Conservation (phyloP, 2,329 filamentous ascomycete species). For the Phialophora tarda region DNA sequence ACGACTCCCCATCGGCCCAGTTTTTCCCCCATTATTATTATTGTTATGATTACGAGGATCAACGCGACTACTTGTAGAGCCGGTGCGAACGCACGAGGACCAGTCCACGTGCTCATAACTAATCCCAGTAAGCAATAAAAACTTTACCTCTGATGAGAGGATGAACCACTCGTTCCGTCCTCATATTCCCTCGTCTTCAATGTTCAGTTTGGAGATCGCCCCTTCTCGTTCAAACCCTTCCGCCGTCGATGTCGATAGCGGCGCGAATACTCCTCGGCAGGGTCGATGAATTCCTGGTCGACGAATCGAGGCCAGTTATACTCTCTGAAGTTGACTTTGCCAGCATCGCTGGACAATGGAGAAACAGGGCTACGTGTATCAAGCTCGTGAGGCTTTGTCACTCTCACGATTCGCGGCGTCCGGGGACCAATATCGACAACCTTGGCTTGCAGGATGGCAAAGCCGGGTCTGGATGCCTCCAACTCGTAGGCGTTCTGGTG, state of each 20-base stretch:
- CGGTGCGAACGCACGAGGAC: neutral
- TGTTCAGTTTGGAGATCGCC: neutral
- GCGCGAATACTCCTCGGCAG: slow-evolving; percentile 30
- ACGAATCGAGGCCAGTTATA: slow-evolving; percentile 34
- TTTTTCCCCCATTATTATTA: neutral
- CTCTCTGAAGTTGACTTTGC: slow-evolving; percentile 16
- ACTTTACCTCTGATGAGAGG: neutral
- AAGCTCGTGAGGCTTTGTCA: neutral
- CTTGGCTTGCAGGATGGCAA: neutral
- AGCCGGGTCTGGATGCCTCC: slow-evolving; percentile 10
- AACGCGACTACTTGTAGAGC: neutral
- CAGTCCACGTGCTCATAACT: neutral
- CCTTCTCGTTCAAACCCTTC: slow-evolving; percentile 5
- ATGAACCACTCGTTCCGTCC: neutral
- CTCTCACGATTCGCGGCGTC: slow-evolving; percentile 1
- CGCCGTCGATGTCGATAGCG: slow-evolving; percentile 29
- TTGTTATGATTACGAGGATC: neutral
- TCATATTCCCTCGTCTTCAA: neutral
- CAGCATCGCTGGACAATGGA: slow-evolving; percentile 13
- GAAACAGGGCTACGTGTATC: slow-evolving; percentile 14
- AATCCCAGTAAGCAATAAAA: neutral
- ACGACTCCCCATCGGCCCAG: neutral
- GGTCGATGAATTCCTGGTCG: slow-evolving; percentile 25
- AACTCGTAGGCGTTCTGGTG: slow-evolving; percentile 14
- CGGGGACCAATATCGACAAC: neutral